Base-by-base conservation (phyloP, 2,329 filamentous ascomycete species). In the Colletotrichum musicola region DNA sequence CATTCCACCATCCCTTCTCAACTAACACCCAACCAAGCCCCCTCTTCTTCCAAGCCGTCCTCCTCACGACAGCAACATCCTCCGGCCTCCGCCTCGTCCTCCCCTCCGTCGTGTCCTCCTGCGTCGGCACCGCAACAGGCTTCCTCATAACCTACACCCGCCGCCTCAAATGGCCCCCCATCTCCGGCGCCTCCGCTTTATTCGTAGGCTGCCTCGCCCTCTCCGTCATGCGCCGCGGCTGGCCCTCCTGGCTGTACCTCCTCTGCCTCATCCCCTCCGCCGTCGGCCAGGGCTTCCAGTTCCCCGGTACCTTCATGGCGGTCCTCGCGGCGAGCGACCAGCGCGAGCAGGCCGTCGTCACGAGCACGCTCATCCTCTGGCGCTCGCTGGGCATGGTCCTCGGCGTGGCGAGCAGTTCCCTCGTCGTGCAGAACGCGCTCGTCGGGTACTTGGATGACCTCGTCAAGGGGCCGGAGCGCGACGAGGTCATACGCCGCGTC, bases 31-130 rank as follows among this genome's bases (percentile, higher is more conserved):
- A 49, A 72, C 6, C 7, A 30, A 89, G 89, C 6, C 92, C 92
- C 0, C 82, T 95, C 7, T 95, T 91, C 81, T 94, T 93, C 80
- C 92, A 93, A 76, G 91, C 90, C 44, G 91, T 93, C 27, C 89
- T 93, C 55, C 84, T 92, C 59, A 89, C 90, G 66, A 86, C 85
- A 6, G 90, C 92, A 16, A 93, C 92, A 0, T 82, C 85, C 25
- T 93, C 92, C 0, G 92, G 92, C n/a, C 86, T 94, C 30, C 87
- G 90, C 50, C 89, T 95, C 61, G 85, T 93, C 20, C 82, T 90
- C 6, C 89, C 90, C 4, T 88, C 89, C 0, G 72, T 89, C 27
- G 86, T 85, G 2, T 79, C 87, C 30, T 89, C 89, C 50, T 53
- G 79, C 40, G 80, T 83, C 6, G 90, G 89, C 51, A 83, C 88